Evolutionary conservation across 805 yeast species (phyloP).

Genomic region (Candida silvatica): DNA sequence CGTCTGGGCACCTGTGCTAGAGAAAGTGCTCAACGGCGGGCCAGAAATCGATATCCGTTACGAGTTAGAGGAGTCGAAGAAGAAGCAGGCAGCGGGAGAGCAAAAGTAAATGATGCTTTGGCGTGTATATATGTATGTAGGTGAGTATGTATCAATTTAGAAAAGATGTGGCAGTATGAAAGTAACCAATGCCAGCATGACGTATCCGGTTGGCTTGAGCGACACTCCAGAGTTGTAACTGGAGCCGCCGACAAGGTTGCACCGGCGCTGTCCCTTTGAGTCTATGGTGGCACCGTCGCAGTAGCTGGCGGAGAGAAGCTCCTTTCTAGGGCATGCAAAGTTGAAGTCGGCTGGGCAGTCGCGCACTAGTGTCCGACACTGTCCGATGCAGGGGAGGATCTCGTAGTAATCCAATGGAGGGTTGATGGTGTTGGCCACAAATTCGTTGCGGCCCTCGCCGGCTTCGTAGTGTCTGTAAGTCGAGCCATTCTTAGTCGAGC

Average conservation of each 20-base stretch:
- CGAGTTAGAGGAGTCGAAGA: conserved; percentile 27
- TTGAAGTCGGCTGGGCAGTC: conserved; percentile 77
- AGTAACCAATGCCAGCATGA: too few relatives aligned
- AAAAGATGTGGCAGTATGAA: background rate
- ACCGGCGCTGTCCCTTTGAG: conserved; percentile 31
- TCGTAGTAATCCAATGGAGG: conserved; percentile 62
- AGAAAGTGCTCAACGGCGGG: conserved; percentile 41
- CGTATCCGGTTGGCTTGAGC: too few relatives aligned
- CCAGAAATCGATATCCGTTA: conserved; percentile 28
- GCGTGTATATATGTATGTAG: conserved; percentile 6
- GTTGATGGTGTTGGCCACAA: conserved; percentile 42
- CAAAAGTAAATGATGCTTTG: conserved; percentile 4
- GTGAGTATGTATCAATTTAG: too few relatives aligned
- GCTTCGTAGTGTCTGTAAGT: conserved; percentile 35
- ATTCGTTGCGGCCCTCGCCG: conserved; percentile 50
- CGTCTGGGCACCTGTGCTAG: conserved; percentile 64
- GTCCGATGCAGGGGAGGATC: conserved; percentile 76
- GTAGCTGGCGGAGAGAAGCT: too few relatives aligned
- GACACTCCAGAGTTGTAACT: conserved; percentile 4
- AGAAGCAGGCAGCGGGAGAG: conserved; percentile 6
- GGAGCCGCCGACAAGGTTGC: conserved; percentile 26
- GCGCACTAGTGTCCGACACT: conserved; percentile 70
- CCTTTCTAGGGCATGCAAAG: conserved; percentile 63
- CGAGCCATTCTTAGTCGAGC: conserved; percentile 40
- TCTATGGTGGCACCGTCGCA: too few relatives aligned